These are phyloP conservation scores for Dendrobium catenatum DNA, from an alignment of 106 monocot genomes.

Conservation along the genomic window DNA sequence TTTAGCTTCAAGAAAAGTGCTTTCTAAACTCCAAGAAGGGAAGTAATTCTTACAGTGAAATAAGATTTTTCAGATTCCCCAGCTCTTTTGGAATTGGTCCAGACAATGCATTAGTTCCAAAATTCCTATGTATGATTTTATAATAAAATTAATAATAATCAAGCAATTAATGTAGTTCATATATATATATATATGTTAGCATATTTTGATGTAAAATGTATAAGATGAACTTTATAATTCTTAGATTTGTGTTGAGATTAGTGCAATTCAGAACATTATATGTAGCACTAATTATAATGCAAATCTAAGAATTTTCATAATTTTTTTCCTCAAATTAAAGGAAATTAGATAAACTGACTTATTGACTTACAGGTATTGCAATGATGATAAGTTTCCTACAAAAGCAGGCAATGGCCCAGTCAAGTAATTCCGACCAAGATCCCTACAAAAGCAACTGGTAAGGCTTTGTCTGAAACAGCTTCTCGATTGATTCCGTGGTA, in stretches of 20 bases:
- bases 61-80: slow-evolving; percentile 17
- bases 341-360: neutral
- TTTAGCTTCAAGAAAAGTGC: neutral
- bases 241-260: too few relatives aligned
- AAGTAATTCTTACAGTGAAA: slow-evolving; percentile 16
- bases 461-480: neutral
- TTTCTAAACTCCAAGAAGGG: too few relatives aligned
- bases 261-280: too few relatives aligned
- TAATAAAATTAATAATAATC: neutral
- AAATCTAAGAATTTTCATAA: too few relatives aligned
- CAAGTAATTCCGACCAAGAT: slow-evolving; percentile 27
- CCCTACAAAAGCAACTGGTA: slow-evolving; percentile 11
- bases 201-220: too few relatives aligned
- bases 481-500: too few relatives aligned
- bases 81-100: slow-evolving; percentile 25
- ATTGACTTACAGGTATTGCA: slow-evolving; percentile 28
- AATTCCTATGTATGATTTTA: slow-evolving; percentile 10
- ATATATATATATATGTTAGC: neutral
- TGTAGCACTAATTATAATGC: too few relatives aligned
- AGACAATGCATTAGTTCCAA: slow-evolving; percentile 26
- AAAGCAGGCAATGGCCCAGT: slow-evolving; percentile 23
- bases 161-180: neutral
- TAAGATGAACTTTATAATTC: too few relatives aligned
- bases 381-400: slow-evolving; percentile 16
- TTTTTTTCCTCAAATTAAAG: neutral